Conservation (phyloP, 371 early-diverging fungal genomes). For the Massospora cicadina region DNA sequence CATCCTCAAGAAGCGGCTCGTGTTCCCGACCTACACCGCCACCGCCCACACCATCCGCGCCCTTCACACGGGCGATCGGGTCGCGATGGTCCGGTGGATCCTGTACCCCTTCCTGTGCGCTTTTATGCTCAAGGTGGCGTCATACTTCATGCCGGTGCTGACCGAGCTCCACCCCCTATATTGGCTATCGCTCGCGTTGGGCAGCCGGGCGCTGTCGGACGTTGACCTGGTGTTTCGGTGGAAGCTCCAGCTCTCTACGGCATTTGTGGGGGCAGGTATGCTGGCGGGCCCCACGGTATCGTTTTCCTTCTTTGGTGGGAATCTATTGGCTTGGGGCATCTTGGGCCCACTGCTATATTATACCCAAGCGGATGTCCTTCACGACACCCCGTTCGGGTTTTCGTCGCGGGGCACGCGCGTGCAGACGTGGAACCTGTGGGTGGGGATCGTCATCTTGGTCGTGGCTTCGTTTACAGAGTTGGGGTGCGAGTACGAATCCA, state of each 20-base stretch:
- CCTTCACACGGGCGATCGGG: slow-evolving; percentile 30
- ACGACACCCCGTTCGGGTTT: slow-evolving; percentile 26
- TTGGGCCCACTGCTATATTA: slow-evolving; percentile 24
- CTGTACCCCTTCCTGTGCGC: slow-evolving; percentile 2
- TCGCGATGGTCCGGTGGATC: slow-evolving; percentile 19
- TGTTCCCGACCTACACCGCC: slow-evolving; percentile 54
- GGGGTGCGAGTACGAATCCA: slow-evolving; percentile 27
- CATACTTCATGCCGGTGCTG: slow-evolving; percentile 29
- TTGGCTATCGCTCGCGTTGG: slow-evolving; percentile 31
- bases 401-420: slow-evolving; percentile 19
- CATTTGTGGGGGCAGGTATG: slow-evolving; percentile 40
- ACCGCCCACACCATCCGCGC: slow-evolving; percentile 46
- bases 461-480: slow-evolving; percentile 43
- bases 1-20: slow-evolving; percentile 46
- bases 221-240: slow-evolving; percentile 15
- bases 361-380: slow-evolving; percentile 9
- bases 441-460: slow-evolving; percentile 58
- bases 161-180: slow-evolving; percentile 36
- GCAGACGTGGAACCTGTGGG: slow-evolving; percentile 42
- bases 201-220: slow-evolving; percentile 22
- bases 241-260: slow-evolving; percentile 10
- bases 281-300: slow-evolving; percentile 41
- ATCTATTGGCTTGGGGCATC: slow-evolving; percentile 33
- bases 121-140: slow-evolving; percentile 17
- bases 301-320: slow-evolving; percentile 31